Evolutionary conservation across 176 grass and related monocot species (phyloP), one percentile per base, ranked within the genome.

Genomic region (Triticum timopheevii): DNA sequence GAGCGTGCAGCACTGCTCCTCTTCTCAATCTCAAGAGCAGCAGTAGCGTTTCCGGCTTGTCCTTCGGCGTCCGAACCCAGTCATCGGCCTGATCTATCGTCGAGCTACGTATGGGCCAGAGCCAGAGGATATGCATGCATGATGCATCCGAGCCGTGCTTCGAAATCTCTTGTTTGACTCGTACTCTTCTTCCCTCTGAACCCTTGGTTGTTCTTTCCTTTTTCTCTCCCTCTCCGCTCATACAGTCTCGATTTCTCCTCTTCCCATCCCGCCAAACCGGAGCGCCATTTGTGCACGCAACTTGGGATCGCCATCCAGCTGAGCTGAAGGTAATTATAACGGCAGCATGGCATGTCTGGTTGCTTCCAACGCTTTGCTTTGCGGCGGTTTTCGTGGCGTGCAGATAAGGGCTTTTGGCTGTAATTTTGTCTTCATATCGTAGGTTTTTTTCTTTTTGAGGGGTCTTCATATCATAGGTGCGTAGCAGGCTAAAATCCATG

Each of bases 221-320:
- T 13, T 74, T 27, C 42, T 56, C 47, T 6, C 47, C 16, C 1
- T 56, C 17, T 20, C 52, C 0, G 52, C 17, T 56, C 52, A 56
- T 8, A 58, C 54, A 20, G 17, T 52, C 15, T 2, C 1, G 15
- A 17, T 17, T 52, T 52, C 49, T 52, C 49, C 49, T 52, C 49
- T 5, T 17, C 49, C 49, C 49, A 17, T 52, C 49, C 49, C 1
- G 49, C 49, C 61, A 10, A 25, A 65, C 13, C 23, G 15, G 22
- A 6, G 52, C 39, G 16, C 65, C 24, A 56, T n/a, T 35, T 22
- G 65, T n/a, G 19, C 79, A 87, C 79, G 86, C 74, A 82, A 59
- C 23, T 25, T 56, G 7, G 77, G 49, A 42, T 64, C 35, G 7
- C 40, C 73, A 22, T 68, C 79, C 20, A 34, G 78, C 35, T n/a